Evolutionary conservation across 2,329 filamentous ascomycete genomes (phyloP).

Genomic region (Alternaria sp.): DNA sequence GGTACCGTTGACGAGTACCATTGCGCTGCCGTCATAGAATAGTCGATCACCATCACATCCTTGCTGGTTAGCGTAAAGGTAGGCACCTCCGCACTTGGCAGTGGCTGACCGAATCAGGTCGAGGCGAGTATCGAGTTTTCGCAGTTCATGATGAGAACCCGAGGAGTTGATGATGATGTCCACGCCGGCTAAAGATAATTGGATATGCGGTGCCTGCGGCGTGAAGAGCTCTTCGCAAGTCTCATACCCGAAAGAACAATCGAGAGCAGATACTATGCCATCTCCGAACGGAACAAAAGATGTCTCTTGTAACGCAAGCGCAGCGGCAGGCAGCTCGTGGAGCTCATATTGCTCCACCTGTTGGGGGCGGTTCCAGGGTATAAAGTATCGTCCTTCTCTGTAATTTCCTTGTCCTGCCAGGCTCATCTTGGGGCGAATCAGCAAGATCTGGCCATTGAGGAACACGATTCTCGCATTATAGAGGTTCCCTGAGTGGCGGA

Average conservation of each 20-base stretch:
- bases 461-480: conserved; percentile 69
- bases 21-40: conserved; percentile 60
- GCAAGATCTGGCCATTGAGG: conserved; percentile 71
- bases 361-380: conserved; percentile 47
- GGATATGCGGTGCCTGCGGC: conserved; percentile 9
- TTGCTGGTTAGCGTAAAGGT: conserved; percentile 68
- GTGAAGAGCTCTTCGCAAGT: conserved; percentile 18
- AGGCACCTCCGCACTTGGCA: conserved; percentile 58
- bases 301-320: conserved; percentile 64
- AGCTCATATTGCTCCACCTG: conserved; percentile 72
- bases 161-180: conserved; percentile 71
- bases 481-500: conserved; percentile 67
- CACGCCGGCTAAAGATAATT: background rate
- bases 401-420: conserved; percentile 74
- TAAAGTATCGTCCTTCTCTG: conserved; percentile 52
- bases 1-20: conserved; percentile 70
- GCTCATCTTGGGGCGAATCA: conserved; percentile 76
- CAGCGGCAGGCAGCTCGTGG: conserved; percentile 49
- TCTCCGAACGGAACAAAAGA: conserved; percentile 72
- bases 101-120: conserved; percentile 73
- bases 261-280: conserved; percentile 66
- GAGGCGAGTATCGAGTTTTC: conserved; percentile 71
- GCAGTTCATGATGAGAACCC: conserved; percentile 68
- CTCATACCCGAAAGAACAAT: conserved; percentile 52
- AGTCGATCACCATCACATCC: conserved; percentile 54